Evolutionary conservation across 2,329 filamentous ascomycete species (phyloP).

Genomic region (Dryadomyces quercus-mongolicae): DNA sequence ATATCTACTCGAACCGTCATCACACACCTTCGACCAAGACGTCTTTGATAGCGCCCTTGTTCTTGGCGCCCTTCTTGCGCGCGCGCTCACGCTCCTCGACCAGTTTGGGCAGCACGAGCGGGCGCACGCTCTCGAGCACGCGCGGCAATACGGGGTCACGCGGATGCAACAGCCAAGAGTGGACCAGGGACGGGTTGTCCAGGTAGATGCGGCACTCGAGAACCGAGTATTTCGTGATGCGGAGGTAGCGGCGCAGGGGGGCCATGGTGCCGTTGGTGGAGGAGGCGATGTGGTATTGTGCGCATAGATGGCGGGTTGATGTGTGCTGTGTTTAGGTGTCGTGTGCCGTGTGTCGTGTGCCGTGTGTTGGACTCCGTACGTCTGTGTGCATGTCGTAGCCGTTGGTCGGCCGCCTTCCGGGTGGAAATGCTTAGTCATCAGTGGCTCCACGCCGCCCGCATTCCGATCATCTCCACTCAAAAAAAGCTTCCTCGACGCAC

Average conservation of each 20-base stretch:
- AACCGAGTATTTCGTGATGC: constrained; percentile 86
- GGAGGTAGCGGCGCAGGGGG: constrained; percentile 76
- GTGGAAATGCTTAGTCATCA: too few relatives aligned
- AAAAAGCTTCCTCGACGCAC: neutral
- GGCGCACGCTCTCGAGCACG: constrained; percentile 75
- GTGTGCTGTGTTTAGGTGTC: neutral
- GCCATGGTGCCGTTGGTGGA: constrained; percentile 47
- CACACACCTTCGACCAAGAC: constrained; percentile 61
- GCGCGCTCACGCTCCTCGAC: constrained; percentile 67
- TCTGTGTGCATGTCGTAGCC: too few relatives aligned
- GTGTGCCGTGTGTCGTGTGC: too few relatives aligned
- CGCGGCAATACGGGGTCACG: constrained; percentile 65
- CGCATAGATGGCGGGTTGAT: neutral
- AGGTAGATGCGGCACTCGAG: constrained; percentile 96
- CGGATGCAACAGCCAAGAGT: constrained; percentile 73
- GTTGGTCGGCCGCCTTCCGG: too few relatives aligned
- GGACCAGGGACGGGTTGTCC: constrained; percentile 72
- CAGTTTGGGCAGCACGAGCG: constrained; percentile 79
- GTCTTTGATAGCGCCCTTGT: constrained; percentile 72
- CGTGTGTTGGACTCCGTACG: too few relatives aligned
- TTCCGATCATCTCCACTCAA: neutral
- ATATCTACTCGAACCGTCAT: neutral
- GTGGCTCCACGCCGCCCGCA: too few relatives aligned
- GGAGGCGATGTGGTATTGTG: neutral
- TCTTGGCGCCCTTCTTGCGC: constrained; percentile 55